Evolutionary conservation across 73 alveolate species (phyloP).

Genomic region (Durusdinium trenchii): DNA sequence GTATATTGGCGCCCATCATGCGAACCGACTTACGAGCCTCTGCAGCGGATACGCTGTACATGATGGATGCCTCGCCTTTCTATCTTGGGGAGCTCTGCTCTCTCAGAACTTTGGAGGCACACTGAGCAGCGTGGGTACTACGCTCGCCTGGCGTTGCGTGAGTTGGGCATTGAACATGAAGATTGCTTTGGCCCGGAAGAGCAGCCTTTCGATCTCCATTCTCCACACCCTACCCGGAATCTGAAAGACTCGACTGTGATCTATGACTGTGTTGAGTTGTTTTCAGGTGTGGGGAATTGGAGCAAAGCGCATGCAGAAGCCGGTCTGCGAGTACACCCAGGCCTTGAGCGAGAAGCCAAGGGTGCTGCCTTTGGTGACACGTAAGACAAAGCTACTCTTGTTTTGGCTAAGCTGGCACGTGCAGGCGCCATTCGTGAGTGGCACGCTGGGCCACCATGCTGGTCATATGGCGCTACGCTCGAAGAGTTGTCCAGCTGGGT

Average conservation of each 20-base stretch:
- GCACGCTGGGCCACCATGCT: no score
- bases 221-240: neutral
- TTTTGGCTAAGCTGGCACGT: no score
- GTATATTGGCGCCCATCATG: neutral
- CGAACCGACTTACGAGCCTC: neutral
- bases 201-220: neutral
- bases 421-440: no score
- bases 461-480: neutral
- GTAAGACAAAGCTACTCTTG: neutral
- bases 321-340: neutral
- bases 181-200: neutral
- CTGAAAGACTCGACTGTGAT: neutral
- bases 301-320: neutral
- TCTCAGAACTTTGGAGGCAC: neutral
- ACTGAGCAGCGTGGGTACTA: no score
- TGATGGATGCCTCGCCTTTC: constrained; percentile 21
- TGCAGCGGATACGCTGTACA: neutral
- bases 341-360: neutral
- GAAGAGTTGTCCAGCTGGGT: neutral
- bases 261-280: neutral
- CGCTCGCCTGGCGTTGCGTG: neutral
- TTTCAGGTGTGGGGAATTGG: neutral
- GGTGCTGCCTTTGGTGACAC: neutral
- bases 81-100: neutral
- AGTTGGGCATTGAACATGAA: neutral